Percentiles rank a stretch among this genome's conserved stretches.
phyloP scores from a whole-genome alignment of 768 basidiomycete species.

The Mycena sanguinolenta region DNA sequence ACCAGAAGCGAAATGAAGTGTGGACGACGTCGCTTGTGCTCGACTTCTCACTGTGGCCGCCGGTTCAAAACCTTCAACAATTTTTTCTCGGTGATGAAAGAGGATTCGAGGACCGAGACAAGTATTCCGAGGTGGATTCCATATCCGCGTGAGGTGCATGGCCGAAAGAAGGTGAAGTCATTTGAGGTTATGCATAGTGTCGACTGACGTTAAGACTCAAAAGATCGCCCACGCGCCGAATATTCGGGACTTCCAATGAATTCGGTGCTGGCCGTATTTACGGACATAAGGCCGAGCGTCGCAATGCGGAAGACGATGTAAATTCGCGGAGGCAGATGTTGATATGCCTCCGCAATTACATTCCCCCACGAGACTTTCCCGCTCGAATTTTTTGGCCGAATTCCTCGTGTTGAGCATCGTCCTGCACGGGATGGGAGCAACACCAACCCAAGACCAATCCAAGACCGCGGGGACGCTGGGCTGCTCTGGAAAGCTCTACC shows the following conservation, averaged over 20 bases:
- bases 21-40: slow-evolving; percentile 1
- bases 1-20: slow-evolving; percentile 10
- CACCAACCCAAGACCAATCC: neutral
- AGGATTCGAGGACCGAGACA: too few relatives aligned
- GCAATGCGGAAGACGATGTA: neutral
- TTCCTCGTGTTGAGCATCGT: neutral
- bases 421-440: neutral
- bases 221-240: neutral
- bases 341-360: neutral
- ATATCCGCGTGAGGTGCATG: neutral
- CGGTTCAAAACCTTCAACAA: too few relatives aligned
- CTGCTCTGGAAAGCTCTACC: neutral
- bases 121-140: too few relatives aligned
- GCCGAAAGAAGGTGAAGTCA: neutral
- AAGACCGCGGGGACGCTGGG: neutral
- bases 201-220: too few relatives aligned
- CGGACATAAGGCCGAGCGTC: neutral
- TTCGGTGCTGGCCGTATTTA: neutral
- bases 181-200: neutral
- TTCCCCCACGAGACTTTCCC: neutral
- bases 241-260: neutral
- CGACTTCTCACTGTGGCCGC: neutral
- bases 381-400: neutral
- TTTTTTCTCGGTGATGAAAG: too few relatives aligned
- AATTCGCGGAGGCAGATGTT: neutral